Evolutionary conservation across 2,329 filamentous ascomycete genomes (phyloP), one percentile per base, ranked within the genome.

Genomic region (Cyphellophora attinorum): DNA sequence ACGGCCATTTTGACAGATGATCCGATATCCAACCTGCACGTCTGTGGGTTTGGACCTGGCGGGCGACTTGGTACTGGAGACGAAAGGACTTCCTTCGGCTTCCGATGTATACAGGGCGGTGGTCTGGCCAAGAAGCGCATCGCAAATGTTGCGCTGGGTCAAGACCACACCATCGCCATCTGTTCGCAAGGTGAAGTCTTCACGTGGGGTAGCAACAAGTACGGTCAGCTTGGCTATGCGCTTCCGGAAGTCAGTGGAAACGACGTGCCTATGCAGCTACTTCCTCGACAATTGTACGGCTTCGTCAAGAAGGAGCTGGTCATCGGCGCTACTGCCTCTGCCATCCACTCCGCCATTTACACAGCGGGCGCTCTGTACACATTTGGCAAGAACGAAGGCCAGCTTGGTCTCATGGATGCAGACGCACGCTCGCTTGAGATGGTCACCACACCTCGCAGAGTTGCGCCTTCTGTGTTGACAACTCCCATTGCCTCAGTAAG

Each of bases 351-450:
- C 0, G 88, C 93, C 3, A 85, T 85, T 0, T 82, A 91, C 51
- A 95, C 85, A 1, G 70, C 73, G 1, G 75, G 76, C 1, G 84
- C 85, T 1, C 62, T 98, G 1, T 98, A 84, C 54, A 93, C 85
- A 2, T 98, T 93, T 70, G 91, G 91, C 14, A 93, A 91, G 51
- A 98, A 96, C 50, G 78, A 86, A 48, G 91, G 91, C 2, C 91
- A 98, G 56, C 72, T 98, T 30, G 91, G 86, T 4, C 70, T 98
- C 34, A 86, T 95, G 62, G 91, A 95, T 55, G 89, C 91, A 1
- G 89, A 96, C 59, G 93, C 91, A 16, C 77, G 88, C 29, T 95
- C 86, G 1, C 70, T 96, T 4, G 84, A 91, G 47, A 64, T 81
- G n/a, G 91, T 96, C 52, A 62, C 72, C 13, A 77, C 75, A 1